Evolutionary conservation across 2,329 filamentous ascomycete species (phyloP), one percentile per base, ranked within the genome.

Genomic region (Paraconiothyrium sp.): DNA sequence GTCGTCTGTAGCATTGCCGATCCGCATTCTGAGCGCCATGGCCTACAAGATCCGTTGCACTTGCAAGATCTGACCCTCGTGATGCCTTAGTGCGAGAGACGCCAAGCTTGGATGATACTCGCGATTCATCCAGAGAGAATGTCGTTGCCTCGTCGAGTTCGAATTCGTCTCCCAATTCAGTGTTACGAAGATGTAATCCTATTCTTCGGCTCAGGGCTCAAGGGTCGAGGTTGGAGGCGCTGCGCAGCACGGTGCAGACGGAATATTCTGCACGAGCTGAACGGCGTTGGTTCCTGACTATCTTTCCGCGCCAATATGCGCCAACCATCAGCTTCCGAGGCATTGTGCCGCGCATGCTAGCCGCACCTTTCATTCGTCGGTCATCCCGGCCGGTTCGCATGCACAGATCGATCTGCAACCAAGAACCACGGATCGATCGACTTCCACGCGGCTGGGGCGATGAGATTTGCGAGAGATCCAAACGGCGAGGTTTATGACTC

Each of bases 1-100:
- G 47, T 32, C 7, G 35, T 22, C 43, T 34, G 43, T 41, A 13
- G n/a, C 50, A 44, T 39, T 54, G 57, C 41, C 44, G 51, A 56
- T 56, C 58, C 20, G 24, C 32, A 59, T 59, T 47, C 39, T 22
- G 16, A 52, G 34, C 55, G 52, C 22, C 52, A 30, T 20, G 24
- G 20, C 32, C 35, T 37, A 30, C 43, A 46, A 10, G 43, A 3
- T 9, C n/a, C 20, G 22, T 41, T 10, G 43, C 20, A 46, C 20
- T 34, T 44, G 20, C n/a, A 44, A n/a, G 6, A 44, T 54, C 4
- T 30, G 13, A 16, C 16, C 46, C 13, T 32, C 11, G 20, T 22
- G 9, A 10, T 46, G 8, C n/a, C n/a, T 20, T 9, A 46, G n/a
- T 24, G 43, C 9, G 11, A 13, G 43, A 20, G 6, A 24, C 22